phyloP scores from a whole-genome alignment of 768 basidiomycete species.

The Boletus eberwhitei region DNA sequence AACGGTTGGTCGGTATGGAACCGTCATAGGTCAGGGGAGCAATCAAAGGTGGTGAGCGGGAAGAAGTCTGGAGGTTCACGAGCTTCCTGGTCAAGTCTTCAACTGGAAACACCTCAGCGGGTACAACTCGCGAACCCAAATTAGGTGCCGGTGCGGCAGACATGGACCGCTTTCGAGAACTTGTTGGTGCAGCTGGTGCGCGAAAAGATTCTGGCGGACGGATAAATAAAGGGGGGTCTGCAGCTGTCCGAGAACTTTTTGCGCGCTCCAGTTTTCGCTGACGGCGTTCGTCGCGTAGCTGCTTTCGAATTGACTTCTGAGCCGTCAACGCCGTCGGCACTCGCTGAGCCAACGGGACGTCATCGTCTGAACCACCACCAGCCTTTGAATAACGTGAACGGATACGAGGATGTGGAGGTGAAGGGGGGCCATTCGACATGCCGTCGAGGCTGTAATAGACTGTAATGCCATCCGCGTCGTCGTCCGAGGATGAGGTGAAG shows the following conservation, averaged over 20 bases:
- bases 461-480: conserved; percentile 40
- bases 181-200: conserved; percentile 36
- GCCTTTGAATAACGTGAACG: conserved; percentile 20
- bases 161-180: conserved; percentile 34
- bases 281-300: conserved; percentile 67
- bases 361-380: conserved; percentile 56
- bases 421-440: conserved; percentile 25
- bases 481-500: conserved; percentile 40
- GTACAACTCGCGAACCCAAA: conserved; percentile 32
- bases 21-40: conserved; percentile 10
- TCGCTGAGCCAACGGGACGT: conserved; percentile 77
- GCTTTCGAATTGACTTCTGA: conserved; percentile 73
- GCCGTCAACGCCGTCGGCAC: conserved; percentile 82
- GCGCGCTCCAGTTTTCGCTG: conserved; percentile 51
- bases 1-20: conserved; percentile 4
- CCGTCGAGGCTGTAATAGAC: conserved; percentile 45
- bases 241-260: conserved; percentile 22
- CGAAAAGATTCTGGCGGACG: conserved; percentile 10
- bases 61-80: conserved; percentile 43
- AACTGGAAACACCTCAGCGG: conserved; percentile 41
- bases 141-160: conserved; percentile 24
- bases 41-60: conserved; percentile 11
- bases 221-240: conserved; percentile 16
- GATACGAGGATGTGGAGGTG: conserved; percentile 22
- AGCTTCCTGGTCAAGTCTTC: conserved; percentile 62